These are phyloP conservation scores for Colletotrichum liriopes DNA, from an alignment of 2,329 filamentous ascomycete genomes.

Conservation along the genomic window DNA sequence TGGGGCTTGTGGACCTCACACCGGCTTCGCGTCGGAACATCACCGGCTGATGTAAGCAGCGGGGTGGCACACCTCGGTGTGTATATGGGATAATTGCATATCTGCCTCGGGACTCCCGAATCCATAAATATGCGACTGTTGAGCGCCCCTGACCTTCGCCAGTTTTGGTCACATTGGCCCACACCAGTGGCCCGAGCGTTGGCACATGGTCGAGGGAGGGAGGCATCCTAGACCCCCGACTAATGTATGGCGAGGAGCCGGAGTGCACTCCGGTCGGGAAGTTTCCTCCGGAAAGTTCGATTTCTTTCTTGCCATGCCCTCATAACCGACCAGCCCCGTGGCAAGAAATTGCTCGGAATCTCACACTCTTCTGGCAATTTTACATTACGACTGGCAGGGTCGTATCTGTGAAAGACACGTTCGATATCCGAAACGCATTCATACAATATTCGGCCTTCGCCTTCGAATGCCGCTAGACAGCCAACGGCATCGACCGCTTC, in stretches of 20 bases:
- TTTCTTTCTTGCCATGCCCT: neutral
- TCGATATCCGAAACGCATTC: too few species aligned
- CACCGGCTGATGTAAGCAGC: neutral
- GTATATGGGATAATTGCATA: neutral
- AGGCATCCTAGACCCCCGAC: neutral
- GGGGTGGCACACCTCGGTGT: too few species aligned
- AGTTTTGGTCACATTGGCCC: too few species aligned
- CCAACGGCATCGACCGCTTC: neutral
- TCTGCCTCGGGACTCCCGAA: neutral
- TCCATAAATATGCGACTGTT: neutral
- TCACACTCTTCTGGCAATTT: neutral
- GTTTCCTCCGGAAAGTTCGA: neutral
- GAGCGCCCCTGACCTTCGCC: too few species aligned
- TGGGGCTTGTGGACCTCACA: neutral
- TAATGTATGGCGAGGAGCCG: neutral
- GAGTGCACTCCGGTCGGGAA: neutral
- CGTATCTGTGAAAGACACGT: neutral
- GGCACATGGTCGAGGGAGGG: neutral
- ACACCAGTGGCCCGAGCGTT: neutral
- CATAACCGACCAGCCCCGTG: neutral
- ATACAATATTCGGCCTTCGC: too few species aligned
- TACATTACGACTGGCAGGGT: neutral
- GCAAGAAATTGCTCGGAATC: neutral
- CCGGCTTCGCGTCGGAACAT: neutral
- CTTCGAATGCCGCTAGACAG: constrained; percentile 5